phyloP scores from a whole-genome alignment of 2,329 filamentous ascomycete species.

The Ceratocystis huliohia region DNA sequence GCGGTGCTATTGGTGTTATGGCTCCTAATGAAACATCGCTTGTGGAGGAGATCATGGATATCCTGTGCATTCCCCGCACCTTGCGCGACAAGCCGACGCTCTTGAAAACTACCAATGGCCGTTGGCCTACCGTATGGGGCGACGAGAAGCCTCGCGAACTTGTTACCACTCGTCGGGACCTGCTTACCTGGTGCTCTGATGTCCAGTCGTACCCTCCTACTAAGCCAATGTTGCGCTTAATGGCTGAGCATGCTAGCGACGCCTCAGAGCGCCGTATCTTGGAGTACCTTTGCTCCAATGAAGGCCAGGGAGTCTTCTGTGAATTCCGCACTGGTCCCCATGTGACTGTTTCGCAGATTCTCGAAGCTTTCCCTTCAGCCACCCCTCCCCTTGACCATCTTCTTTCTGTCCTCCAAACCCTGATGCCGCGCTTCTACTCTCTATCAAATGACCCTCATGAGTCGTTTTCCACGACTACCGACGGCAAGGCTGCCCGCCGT shows the following conservation, averaged over 20 bases:
- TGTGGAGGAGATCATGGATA: conserved; percentile 74
- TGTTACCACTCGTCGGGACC: conserved; percentile 76
- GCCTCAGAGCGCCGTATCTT: conserved; percentile 81
- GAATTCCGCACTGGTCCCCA: conserved; percentile 84
- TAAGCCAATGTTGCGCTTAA: conserved; percentile 69
- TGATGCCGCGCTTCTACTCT: conserved; percentile 98
- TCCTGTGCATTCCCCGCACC: conserved; percentile 67
- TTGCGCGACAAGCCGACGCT: conserved; percentile 73
- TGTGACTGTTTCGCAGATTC: conserved; percentile 70
- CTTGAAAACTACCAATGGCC: conserved; percentile 62
- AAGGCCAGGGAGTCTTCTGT: conserved; percentile 87
- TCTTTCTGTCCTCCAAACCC: conserved; percentile 64
- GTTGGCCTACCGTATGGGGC: conserved; percentile 98
- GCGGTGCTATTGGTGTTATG: conserved; percentile 85
- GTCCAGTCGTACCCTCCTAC: conserved; percentile 86
- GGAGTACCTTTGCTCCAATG: conserved; percentile 69
- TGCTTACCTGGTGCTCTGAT: conserved; percentile 93
- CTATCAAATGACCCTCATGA: conserved; percentile 91
- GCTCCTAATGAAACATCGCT: conserved; percentile 67
- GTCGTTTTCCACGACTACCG: conserved; percentile 41
- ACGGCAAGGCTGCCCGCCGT: conserved; percentile 56
- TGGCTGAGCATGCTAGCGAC: conserved; percentile 73
- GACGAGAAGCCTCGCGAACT: conserved; percentile 74
- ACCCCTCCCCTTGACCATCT: conserved; percentile 76
- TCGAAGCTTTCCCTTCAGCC: conserved; percentile 82